phyloP scores from a whole-genome alignment of 495 filamentous ascomycete genomes.

The Xylaria castorea region DNA sequence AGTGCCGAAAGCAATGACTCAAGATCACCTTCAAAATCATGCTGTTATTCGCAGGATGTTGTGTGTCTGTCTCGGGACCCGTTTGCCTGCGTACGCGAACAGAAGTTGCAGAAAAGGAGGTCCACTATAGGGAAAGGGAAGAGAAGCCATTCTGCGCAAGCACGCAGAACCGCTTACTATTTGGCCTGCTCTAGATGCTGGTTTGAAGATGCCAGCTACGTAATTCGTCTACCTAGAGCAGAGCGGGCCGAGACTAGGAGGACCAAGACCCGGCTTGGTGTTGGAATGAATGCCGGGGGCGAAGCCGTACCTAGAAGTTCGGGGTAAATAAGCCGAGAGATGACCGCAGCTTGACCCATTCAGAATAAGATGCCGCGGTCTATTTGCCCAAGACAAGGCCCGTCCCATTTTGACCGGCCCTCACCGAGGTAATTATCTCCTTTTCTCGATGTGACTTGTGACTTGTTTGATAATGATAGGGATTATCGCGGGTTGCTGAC shows the following conservation, averaged over 20 bases:
- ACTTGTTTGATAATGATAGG: slow-evolving; percentile 5
- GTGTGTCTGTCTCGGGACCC: slow-evolving; percentile 2
- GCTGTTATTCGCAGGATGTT: neutral
- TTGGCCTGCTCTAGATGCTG: neutral
- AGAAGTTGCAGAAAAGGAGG: neutral
- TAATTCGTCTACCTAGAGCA: slow-evolving; percentile 4
- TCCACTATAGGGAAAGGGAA: neutral
- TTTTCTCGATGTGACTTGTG: slow-evolving; percentile 10
- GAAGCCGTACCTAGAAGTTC: slow-evolving; percentile 24
- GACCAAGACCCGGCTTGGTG: slow-evolving; percentile 15
- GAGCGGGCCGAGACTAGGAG: slow-evolving; percentile 20
- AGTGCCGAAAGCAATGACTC: neutral
- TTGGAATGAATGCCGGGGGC: slow-evolving; percentile 21
- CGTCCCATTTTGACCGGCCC: neutral
- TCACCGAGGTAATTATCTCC: slow-evolving; percentile 7
- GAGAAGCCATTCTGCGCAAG: neutral
- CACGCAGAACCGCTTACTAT: slow-evolving; percentile 18
- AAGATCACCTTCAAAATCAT: neutral
- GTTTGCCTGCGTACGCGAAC: slow-evolving; percentile 6
- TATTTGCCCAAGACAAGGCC: slow-evolving; percentile 3
- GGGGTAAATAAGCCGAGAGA: slow-evolving; percentile 18
- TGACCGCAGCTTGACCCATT: slow-evolving; percentile 15
- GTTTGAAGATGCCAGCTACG: slow-evolving; percentile 11
- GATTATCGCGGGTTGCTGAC: slow-evolving; percentile 4
- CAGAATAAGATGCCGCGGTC: slow-evolving; percentile 11